Conservation (phyloP, 352 stramenopile genomes). For the Phytopythium helicoides region DNA sequence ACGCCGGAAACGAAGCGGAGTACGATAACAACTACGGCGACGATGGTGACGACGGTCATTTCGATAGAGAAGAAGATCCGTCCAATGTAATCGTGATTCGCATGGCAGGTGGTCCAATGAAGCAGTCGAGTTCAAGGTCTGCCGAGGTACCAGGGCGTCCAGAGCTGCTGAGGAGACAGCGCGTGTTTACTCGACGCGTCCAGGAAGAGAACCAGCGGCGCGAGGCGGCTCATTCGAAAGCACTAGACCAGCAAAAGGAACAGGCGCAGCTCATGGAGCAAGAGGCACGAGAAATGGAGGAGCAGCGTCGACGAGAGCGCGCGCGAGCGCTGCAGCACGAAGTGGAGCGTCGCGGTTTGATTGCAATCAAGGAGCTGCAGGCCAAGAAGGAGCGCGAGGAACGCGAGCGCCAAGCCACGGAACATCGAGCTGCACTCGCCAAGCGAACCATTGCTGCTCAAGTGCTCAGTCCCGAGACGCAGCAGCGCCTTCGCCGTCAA, state of each 20-base stretch:
- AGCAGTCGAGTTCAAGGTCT: neutral
- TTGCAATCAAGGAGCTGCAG: slow-evolving; percentile 41
- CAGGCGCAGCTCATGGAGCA: slow-evolving; percentile 17
- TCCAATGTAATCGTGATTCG: slow-evolving; percentile 15
- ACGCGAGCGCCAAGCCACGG: slow-evolving; percentile 30
- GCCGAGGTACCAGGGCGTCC: slow-evolving; percentile 13
- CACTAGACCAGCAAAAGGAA: slow-evolving; percentile 30
- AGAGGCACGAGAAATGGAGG: slow-evolving; percentile 19
- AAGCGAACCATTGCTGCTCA: slow-evolving; percentile 31
- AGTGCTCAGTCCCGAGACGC: slow-evolving; percentile 38
- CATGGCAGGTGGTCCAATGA: neutral
- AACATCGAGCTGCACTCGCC: slow-evolving; percentile 22
- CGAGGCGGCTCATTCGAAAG: slow-evolving; percentile 15
- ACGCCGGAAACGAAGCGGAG: neutral
- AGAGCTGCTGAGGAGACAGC: slow-evolving; percentile 37
- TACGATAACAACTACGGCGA: neutral
- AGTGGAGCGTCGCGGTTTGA: slow-evolving; percentile 30
- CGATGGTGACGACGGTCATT: neutral
- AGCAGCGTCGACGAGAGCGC: slow-evolving; percentile 26
- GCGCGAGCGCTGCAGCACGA: slow-evolving; percentile 26
- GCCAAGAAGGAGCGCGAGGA: slow-evolving; percentile 45
- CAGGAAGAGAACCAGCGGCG: slow-evolving; percentile 38
- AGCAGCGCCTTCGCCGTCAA: slow-evolving; percentile 17
- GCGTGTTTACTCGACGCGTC: slow-evolving; percentile 34
- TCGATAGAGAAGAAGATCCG: neutral